phyloP scores from a whole-genome alignment of 202 grass and related monocot species.

The Brachypodium distachyon region DNA sequence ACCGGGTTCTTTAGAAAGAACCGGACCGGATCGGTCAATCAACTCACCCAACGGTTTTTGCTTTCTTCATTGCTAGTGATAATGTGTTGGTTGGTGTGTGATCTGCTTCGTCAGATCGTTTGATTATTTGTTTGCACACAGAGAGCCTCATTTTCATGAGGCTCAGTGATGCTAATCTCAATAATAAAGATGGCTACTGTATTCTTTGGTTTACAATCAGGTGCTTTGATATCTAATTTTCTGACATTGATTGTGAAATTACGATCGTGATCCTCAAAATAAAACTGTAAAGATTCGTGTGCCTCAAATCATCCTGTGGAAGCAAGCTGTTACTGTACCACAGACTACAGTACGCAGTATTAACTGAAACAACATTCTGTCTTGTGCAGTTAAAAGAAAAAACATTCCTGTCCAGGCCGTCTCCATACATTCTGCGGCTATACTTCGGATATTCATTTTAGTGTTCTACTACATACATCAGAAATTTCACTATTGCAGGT shows the following conservation, averaged over 20 bases:
- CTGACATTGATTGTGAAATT: not conserved
- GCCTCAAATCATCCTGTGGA: too few species aligned
- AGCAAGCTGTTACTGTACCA: not conserved
- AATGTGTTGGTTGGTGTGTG: not conserved
- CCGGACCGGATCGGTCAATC: not conserved
- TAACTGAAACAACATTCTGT: not conserved
- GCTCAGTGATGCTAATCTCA: slow-evolving; percentile 9
- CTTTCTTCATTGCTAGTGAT: not conserved
- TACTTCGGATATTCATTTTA: too few species aligned
- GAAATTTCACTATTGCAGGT: not conserved
- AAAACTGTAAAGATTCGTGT: too few species aligned
- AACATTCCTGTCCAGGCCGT: too few species aligned
- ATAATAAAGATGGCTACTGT: slow-evolving; percentile 14
- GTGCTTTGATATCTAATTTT: not conserved
- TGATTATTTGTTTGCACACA: slow-evolving; percentile 21
- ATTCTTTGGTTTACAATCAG: slow-evolving; percentile 19
- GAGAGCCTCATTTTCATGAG: slow-evolving; percentile 28
- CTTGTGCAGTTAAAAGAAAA: too few species aligned
- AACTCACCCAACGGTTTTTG: not conserved
- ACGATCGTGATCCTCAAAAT: not conserved
- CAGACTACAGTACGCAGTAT: too few species aligned
- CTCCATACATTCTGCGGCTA: too few species aligned
- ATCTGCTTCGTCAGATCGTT: slow-evolving; percentile 10
- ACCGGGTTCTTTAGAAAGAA: slow-evolving; percentile 57
- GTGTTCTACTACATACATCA: too few species aligned